These are phyloP conservation scores for Lactarius quietus DNA, from an alignment of 768 basidiomycete genomes.

Conservation along the genomic window DNA sequence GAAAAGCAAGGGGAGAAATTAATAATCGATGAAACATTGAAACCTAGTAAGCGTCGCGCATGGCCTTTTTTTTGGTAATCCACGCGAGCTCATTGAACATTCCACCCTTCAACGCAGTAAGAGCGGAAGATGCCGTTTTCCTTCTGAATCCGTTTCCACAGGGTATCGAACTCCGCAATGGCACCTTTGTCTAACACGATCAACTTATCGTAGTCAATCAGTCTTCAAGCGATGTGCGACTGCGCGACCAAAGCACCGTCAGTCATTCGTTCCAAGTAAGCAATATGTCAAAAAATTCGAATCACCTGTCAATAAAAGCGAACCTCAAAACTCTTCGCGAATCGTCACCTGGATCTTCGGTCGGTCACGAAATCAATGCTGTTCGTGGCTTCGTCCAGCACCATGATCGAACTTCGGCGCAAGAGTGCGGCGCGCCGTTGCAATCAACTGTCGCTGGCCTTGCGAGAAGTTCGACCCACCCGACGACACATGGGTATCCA, in stretches of 20 bases:
- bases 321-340: slow-evolving; percentile 75
- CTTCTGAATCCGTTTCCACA: slow-evolving; percentile 44
- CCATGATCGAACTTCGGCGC: slow-evolving; percentile 65
- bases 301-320: slow-evolving; percentile 66
- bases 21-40: not conserved
- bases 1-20: not conserved
- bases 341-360: slow-evolving; percentile 85
- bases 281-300: slow-evolving; percentile 31
- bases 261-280: slow-evolving; percentile 2
- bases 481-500: slow-evolving; percentile 78
- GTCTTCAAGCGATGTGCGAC: slow-evolving; percentile 75
- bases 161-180: slow-evolving; percentile 50
- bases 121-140: slow-evolving; percentile 46
- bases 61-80: slow-evolving; percentile 46
- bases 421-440: slow-evolving; percentile 81
- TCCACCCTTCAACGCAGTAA: slow-evolving; percentile 60
- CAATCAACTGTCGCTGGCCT: slow-evolving; percentile 85
- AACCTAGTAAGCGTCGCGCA: slow-evolving; percentile 1
- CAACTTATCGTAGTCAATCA: slow-evolving; percentile 73
- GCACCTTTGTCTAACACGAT: slow-evolving; percentile 71
- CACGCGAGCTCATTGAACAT: slow-evolving; percentile 59
- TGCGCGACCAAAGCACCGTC: slow-evolving; percentile 30
- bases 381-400: slow-evolving; percentile 81
- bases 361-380: slow-evolving; percentile 88
- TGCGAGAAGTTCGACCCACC: slow-evolving; percentile 92